Percentiles rank a stretch among this genome's conserved stretches.
Evolutionary conservation across 345 rosid genomes (phyloP).

Genomic region (Rhodamnia argentea): DNA sequence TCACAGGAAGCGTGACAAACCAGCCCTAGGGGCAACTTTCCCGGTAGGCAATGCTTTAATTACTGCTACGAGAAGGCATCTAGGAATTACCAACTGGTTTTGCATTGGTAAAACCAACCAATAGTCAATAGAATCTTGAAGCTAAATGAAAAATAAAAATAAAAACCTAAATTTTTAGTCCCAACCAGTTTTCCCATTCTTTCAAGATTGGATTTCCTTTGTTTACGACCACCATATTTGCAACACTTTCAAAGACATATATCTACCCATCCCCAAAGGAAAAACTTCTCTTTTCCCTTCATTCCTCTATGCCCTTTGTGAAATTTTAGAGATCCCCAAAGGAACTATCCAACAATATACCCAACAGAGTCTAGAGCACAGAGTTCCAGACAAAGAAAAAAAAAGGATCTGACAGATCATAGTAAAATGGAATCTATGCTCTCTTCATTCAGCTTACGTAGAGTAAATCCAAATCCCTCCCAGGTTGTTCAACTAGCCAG

Average conservation of each 20-base stretch:
- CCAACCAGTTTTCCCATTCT: background rate
- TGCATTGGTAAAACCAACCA: background rate
- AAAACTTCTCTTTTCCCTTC: background rate
- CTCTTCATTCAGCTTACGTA: background rate
- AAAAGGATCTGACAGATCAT: background rate
- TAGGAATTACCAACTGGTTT: background rate
- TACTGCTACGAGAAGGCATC: background rate
- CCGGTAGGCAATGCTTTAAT: background rate
- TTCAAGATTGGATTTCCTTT: background rate
- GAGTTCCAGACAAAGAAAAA: background rate
- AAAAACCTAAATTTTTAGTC: background rate
- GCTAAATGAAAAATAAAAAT: background rate
- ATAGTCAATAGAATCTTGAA: background rate
- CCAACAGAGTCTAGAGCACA: background rate
- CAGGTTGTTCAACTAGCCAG: background rate
- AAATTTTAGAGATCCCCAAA: background rate
- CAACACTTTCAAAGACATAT: background rate
- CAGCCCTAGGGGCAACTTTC: background rate
- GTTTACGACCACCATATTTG: background rate
- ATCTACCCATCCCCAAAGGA: background rate
- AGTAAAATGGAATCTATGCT: background rate
- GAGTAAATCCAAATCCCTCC: background rate
- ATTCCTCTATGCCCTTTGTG: background rate
- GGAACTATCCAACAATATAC: background rate
- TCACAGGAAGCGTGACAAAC: background rate